Conservation (phyloP, 345 rosid species). For the Turnera subulata region DNA sequence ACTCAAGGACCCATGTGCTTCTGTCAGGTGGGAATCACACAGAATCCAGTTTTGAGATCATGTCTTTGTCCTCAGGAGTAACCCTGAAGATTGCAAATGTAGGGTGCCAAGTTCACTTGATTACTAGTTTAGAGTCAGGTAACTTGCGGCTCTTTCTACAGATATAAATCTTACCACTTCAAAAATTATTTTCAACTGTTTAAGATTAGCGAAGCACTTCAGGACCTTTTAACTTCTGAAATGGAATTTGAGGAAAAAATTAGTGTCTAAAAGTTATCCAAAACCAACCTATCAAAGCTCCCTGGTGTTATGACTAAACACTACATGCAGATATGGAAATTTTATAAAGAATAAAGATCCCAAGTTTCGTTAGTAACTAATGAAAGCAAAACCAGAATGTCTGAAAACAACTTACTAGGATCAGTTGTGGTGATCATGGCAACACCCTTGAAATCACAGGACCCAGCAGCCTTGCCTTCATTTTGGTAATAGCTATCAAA, state of each 20-base stretch:
- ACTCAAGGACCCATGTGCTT: conserved; percentile 32
- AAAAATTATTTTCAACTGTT: too few species aligned
- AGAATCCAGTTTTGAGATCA: conserved; percentile 15
- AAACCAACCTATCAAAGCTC: too few species aligned
- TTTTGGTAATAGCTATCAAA: conserved; percentile 96
- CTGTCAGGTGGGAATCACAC: conserved; percentile 26
- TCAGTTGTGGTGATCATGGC: conserved; percentile 93
- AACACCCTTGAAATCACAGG: conserved; percentile 96
- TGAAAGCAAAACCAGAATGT: not conserved
- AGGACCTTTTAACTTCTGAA: too few species aligned
- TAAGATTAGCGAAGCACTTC: too few species aligned
- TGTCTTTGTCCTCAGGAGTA: conserved; percentile 15
- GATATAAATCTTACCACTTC: not conserved
- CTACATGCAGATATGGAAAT: too few species aligned
- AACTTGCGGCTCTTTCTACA: not conserved
- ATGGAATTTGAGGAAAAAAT: too few species aligned
- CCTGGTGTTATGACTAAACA: too few species aligned
- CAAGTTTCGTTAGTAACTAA: not conserved
- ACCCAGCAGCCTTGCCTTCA: conserved; percentile 65
- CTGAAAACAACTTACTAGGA: conserved; percentile 66
- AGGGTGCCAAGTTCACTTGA: not conserved
- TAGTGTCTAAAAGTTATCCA: too few species aligned
- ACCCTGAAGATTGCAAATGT: conserved; percentile 6
- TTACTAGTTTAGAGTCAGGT: not conserved
- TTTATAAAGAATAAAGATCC: too few species aligned